Conservation (phyloP, 2,329 filamentous ascomycete genomes). For the Colletotrichum horii region DNA sequence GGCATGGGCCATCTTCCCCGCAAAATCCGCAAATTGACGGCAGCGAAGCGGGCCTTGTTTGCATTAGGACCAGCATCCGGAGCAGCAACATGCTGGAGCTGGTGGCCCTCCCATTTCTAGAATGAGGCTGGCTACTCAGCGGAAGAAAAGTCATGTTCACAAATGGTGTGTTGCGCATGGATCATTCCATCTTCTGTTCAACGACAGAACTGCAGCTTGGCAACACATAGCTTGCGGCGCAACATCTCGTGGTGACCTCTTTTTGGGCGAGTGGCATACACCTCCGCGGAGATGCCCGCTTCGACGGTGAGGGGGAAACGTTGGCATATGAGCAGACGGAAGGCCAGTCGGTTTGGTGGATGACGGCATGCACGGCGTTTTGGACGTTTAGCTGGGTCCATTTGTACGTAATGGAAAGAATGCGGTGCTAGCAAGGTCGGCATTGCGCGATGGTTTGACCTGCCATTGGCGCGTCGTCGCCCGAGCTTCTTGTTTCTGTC, state of each 20-base stretch:
- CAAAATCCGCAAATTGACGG: conserved; percentile 16
- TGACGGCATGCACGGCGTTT: conserved; percentile 15
- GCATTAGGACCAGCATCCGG: conserved; percentile 15
- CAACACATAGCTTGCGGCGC: background rate
- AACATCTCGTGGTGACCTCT: background rate
- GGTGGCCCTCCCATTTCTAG: background rate
- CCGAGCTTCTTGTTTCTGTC: background rate
- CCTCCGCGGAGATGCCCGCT: conserved; percentile 9
- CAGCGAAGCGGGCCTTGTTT: conserved; percentile 12
- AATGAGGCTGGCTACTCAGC: background rate
- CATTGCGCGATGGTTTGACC: conserved; percentile 7
- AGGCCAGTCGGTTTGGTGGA: conserved; percentile 3
- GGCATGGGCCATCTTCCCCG: conserved; percentile 17
- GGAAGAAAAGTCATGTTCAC: background rate
- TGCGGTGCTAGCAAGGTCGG: conserved; percentile 10
- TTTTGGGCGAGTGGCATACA: background rate
- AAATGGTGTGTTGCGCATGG: background rate
- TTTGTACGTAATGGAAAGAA: conserved; percentile 25
- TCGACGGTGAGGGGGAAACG: background rate
- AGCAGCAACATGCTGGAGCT: background rate
- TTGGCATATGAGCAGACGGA: conserved; percentile 13
- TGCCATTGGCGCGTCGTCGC: conserved; percentile 4
- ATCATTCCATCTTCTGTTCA: background rate
- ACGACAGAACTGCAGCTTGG: background rate
- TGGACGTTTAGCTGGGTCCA: background rate